Conservation (phyloP, 2,329 filamentous ascomycete species). For the Grosmannia penicillata region DNA sequence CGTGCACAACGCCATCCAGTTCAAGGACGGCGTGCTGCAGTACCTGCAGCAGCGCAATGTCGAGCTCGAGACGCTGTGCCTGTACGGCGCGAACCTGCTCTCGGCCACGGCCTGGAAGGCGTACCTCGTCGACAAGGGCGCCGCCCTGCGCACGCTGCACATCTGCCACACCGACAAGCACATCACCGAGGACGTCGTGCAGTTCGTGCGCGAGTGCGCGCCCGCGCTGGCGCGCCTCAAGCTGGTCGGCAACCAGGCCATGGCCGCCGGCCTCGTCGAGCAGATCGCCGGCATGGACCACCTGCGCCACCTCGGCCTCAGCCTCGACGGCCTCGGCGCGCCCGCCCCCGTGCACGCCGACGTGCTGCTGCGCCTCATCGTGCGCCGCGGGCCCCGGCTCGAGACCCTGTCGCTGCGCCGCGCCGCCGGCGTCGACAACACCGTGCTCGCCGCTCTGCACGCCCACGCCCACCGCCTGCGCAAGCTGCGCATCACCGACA, state of each 20-base stretch:
- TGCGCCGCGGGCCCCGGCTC: conserved; percentile 48
- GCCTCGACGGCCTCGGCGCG: conserved; percentile 58
- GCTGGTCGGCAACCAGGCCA: conserved; percentile 62
- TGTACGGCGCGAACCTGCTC: conserved; percentile 75
- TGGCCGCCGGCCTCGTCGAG: conserved; percentile 50
- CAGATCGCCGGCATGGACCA: conserved; percentile 45
- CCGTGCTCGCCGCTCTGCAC: conserved; percentile 56
- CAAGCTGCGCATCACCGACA: conserved; percentile 74
- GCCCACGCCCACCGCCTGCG: conserved; percentile 48
- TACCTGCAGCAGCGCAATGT: conserved; percentile 63
- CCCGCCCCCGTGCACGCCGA: conserved; percentile 39
- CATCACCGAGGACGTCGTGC: conserved; percentile 57
- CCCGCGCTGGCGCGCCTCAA: conserved; percentile 62
- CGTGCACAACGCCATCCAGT: conserved; percentile 73
- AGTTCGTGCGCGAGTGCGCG: conserved; percentile 47
- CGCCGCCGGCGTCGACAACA: conserved; percentile 50
- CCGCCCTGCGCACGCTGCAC: conserved; percentile 51
- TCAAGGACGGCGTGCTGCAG: conserved; percentile 72
- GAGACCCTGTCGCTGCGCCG: conserved; percentile 63
- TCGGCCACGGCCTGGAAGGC: conserved; percentile 61
- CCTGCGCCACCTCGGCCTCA: conserved; percentile 63
- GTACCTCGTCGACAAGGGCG: conserved; percentile 52
- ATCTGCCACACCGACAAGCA: conserved; percentile 75
- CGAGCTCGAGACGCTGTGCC: conserved; percentile 55
- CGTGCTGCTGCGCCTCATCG: conserved; percentile 45